A percentile compares a stretch with the other conserved stretches of the same genome.
These are phyloP conservation scores for Ceratonia siliqua DNA, from an alignment of 306 rosid genomes.

Conservation along the genomic window DNA sequence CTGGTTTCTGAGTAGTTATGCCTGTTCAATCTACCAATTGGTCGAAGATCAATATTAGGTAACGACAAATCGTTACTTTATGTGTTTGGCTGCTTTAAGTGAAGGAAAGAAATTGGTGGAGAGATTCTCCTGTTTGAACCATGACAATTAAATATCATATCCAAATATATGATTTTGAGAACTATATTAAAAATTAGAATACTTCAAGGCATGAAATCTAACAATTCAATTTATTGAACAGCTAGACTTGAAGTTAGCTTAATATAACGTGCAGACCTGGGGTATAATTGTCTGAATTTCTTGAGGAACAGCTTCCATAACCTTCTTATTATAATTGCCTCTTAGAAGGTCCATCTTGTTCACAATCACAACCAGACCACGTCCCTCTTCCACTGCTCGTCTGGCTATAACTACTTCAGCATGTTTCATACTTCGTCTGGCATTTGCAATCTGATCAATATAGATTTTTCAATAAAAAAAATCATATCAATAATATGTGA, in stretches of 20 bases:
- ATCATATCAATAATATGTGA: slow-evolving; percentile 33
- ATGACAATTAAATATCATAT: not conserved
- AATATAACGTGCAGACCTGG: slow-evolving; percentile 57
- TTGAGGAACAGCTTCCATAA: slow-evolving; percentile 77
- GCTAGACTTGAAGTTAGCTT: slow-evolving; percentile 19
- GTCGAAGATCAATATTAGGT: not conserved
- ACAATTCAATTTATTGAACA: slow-evolving; percentile 13
- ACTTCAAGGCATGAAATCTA: slow-evolving; percentile 12
- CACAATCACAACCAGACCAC: slow-evolving; percentile 94
- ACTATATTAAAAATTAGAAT: slow-evolving; percentile 1
- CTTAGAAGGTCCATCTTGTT: slow-evolving; percentile 96
- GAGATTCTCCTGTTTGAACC: slow-evolving; percentile 19
- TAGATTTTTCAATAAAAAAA: not conserved
- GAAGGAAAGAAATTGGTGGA: not conserved
- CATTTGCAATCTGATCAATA: slow-evolving; percentile 64
- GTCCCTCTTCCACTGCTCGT: slow-evolving; percentile 95
- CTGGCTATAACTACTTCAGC: slow-evolving; percentile 95
- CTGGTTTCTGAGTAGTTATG: not conserved
- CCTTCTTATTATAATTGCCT: slow-evolving; percentile 56
- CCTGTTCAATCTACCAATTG: not conserved
- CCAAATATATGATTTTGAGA: slow-evolving; percentile 14
- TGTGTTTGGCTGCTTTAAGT: not conserved
- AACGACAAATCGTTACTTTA: not conserved
- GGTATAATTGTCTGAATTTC: slow-evolving; percentile 90
- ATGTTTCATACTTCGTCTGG: slow-evolving; percentile 84